Conservation (phyloP, 371 early-diverging fungal genomes). For the Mortierella sp. region DNA sequence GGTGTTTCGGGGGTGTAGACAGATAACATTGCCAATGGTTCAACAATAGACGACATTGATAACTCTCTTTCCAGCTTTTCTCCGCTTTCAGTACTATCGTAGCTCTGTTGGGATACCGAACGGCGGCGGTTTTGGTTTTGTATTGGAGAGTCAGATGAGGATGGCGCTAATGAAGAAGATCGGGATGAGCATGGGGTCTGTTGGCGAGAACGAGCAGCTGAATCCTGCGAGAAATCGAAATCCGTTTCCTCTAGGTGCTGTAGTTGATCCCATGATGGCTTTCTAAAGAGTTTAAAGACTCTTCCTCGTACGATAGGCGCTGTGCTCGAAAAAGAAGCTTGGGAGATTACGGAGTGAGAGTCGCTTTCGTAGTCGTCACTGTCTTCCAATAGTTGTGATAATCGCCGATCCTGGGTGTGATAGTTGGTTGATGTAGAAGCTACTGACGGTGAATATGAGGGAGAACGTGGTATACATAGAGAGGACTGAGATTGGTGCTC, state of each 20-base stretch:
- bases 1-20: not conserved
- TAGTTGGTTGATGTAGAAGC: constrained; percentile 6
- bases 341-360: constrained; percentile 28
- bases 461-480: not conserved
- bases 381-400: constrained; percentile 5
- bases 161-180: constrained; percentile 12
- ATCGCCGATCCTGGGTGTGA: not conserved
- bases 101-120: not conserved
- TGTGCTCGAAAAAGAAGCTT: constrained; percentile 38
- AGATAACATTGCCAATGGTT: not conserved
- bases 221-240: constrained; percentile 11
- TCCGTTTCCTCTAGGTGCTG: not conserved
- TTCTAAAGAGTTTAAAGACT: constrained; percentile 35
- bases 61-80: not conserved
- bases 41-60: not conserved
- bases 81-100: not conserved
- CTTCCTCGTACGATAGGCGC: constrained; percentile 42
- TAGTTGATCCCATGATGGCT: constrained; percentile 1
- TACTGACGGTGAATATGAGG: not conserved
- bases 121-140: not conserved
- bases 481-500: not conserved
- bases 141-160: constrained; percentile 6
- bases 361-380: constrained; percentile 38
- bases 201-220: constrained; percentile 5
- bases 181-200: constrained; percentile 30